A percentile compares a stretch with the other conserved stretches of the same genome.
phyloP scores from a whole-genome alignment of 495 filamentous ascomycete species.

The Melanomma pulvis-pyrius region DNA sequence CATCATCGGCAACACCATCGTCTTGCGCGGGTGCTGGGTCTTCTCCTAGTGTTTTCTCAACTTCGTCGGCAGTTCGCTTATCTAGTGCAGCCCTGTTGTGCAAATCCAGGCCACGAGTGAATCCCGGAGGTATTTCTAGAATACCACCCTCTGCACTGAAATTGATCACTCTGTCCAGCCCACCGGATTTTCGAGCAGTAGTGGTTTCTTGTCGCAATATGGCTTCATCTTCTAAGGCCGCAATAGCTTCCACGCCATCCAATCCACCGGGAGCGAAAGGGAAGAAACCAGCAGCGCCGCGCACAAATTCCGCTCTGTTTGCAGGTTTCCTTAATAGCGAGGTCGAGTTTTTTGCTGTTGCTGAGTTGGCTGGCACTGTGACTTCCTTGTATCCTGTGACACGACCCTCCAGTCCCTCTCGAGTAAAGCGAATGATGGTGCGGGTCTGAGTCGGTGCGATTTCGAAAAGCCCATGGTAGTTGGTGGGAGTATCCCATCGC shows the following conservation, averaged over 20 bases:
- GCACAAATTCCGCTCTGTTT: conserved; percentile 84
- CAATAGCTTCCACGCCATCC: conserved; percentile 81
- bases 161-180: conserved; percentile 78
- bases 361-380: conserved; percentile 85
- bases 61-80: conserved; percentile 64
- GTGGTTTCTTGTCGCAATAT: conserved; percentile 41
- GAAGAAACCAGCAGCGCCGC: conserved; percentile 94
- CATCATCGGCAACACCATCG: conserved; percentile 52
- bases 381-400: conserved; percentile 95
- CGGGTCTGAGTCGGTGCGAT: conserved; percentile 89
- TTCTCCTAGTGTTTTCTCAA: conserved; percentile 72
- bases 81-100: conserved; percentile 62
- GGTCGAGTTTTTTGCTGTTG: conserved; percentile 95
- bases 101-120: conserved; percentile 76
- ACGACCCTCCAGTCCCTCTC: conserved; percentile 89
- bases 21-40: conserved; percentile 56
- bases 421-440: conserved; percentile 86
- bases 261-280: conserved; percentile 93
- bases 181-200: conserved; percentile 47
- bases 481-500: conserved; percentile 80
- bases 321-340: conserved; percentile 87
- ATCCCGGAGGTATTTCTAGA: conserved; percentile 80
- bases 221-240: conserved; percentile 70
- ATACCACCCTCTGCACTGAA: conserved; percentile 77
- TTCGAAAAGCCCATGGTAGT: conserved; percentile 78